Conservation (phyloP, 805 yeast species). For the Zygoascus ofunaensis region DNA sequence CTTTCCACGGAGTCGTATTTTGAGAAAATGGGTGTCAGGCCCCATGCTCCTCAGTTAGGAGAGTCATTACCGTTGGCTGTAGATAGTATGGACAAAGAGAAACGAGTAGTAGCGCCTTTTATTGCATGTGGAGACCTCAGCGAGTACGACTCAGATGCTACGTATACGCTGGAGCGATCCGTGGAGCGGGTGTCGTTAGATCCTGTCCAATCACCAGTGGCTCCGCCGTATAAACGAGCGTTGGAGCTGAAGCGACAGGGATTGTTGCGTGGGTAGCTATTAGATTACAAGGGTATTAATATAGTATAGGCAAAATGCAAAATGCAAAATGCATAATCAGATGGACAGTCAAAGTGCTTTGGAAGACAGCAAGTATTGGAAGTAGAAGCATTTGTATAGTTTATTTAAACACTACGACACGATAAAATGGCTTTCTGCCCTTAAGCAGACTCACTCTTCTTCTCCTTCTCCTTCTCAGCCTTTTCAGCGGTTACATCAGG, state of each 20-base stretch:
- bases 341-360: background rate
- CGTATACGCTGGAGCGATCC: conserved; percentile 49
- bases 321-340: background rate
- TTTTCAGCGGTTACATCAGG: conserved; percentile 53
- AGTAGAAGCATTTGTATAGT: no score
- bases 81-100: conserved; percentile 34
- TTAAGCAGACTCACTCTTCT: no score
- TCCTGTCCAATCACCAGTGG: conserved; percentile 93
- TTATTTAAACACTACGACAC: no score
- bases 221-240: conserved; percentile 94
- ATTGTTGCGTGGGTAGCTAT: conserved; percentile 26
- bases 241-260: conserved; percentile 79
- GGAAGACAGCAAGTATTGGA: no score
- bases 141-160: conserved; percentile 91
- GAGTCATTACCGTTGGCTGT: background rate
- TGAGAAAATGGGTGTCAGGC: conserved; percentile 35
- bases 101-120: conserved; percentile 77
- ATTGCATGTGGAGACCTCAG: conserved; percentile 90
- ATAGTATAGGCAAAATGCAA: background rate
- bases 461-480: conserved; percentile 3
- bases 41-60: conserved; percentile 1
- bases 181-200: conserved; percentile 47
- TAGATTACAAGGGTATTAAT: background rate
- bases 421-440: no score
- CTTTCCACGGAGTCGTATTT: conserved; percentile 77